Percentiles rank a stretch among this genome's conserved stretches.
Evolutionary conservation across 148 eudicot genomes (phyloP).

Genomic region (Fagopyrum homotropicum): DNA sequence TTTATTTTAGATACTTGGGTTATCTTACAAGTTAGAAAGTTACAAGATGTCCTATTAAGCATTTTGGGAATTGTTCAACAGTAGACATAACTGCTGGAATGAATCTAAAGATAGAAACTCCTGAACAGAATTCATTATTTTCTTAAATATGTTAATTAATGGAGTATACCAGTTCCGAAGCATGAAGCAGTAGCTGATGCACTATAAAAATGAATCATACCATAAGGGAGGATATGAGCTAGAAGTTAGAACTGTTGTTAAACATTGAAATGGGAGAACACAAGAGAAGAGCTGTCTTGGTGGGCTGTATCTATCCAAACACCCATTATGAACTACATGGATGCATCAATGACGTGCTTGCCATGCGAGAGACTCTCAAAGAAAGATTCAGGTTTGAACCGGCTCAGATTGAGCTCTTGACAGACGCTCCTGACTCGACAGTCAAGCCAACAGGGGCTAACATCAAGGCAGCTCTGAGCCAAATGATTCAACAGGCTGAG

Average conservation of each 20-base stretch:
- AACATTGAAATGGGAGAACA: constrained; percentile 11
- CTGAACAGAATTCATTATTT: not conserved
- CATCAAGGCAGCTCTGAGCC: constrained; percentile 26
- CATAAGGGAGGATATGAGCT: constrained; percentile 1
- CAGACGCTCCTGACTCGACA: constrained; percentile 31
- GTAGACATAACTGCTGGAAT: not conserved
- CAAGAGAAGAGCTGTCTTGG: constrained; percentile 40
- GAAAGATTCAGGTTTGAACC: constrained; percentile 34
- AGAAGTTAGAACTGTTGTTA: not conserved
- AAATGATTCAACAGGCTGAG: constrained; percentile 31
- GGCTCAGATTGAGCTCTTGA: constrained; percentile 29
- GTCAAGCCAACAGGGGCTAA: constrained; percentile 35
- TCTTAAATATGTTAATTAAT: not conserved
- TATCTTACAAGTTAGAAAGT: not conserved
- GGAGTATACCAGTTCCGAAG: not conserved
- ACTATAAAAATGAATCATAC: constrained; percentile 6
- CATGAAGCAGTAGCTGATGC: not conserved
- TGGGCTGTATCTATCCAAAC: constrained; percentile 49
- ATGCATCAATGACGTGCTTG: constrained; percentile 44
- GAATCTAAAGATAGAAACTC: not conserved
- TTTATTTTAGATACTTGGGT: too few species aligned
- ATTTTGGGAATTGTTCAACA: not conserved
- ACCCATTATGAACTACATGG: constrained; percentile 39
- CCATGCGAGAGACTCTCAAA: constrained; percentile 31
- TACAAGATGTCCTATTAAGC: not conserved